phyloP scores from a whole-genome alignment of 495 filamentous ascomycete genomes.

The Endocarpon pusillum region DNA sequence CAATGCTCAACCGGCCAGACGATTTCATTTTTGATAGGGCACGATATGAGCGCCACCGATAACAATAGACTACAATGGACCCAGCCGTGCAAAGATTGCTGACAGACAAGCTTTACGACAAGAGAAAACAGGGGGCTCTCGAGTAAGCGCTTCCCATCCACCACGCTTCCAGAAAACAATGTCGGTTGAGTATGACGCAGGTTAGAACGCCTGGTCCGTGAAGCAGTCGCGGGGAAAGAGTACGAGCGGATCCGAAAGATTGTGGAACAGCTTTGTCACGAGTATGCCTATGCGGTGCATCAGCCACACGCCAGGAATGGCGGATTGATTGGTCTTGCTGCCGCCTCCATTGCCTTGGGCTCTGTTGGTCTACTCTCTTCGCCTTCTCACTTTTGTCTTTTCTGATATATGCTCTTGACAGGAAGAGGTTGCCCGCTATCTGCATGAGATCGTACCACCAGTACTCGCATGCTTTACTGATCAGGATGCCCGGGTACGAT shows the following conservation, averaged over 20 bases:
- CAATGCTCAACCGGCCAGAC: no score
- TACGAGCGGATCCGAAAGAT: slow-evolving; percentile 65
- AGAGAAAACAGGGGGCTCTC: slow-evolving; percentile 85
- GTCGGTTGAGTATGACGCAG: slow-evolving; percentile 24
- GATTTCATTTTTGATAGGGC: no score
- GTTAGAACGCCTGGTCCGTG: slow-evolving; percentile 80
- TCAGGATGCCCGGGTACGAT: slow-evolving; percentile 93
- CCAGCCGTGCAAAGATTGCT: slow-evolving; percentile 71
- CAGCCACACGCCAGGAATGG: slow-evolving; percentile 96
- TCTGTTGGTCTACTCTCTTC: slow-evolving; percentile 40
- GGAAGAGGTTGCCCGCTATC: slow-evolving; percentile 80
- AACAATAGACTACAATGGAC: slow-evolving; percentile 48
- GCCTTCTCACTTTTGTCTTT: neutral
- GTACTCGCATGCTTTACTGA: slow-evolving; percentile 98
- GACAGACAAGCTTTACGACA: slow-evolving; percentile 97
- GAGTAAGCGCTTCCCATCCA: slow-evolving; percentile 48
- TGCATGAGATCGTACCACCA: slow-evolving; percentile 85
- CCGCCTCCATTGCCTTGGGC: slow-evolving; percentile 89
- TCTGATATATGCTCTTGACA: slow-evolving; percentile 17
- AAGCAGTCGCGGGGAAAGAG: slow-evolving; percentile 58
- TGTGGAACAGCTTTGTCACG: slow-evolving; percentile 89
- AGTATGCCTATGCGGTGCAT: slow-evolving; percentile 94
- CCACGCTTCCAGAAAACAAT: no score
- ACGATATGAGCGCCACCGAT: no score
- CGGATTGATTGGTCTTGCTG: slow-evolving; percentile 88